Conservation (phyloP, 2,329 filamentous ascomycete species). For the Calcarisporium arbuscula region DNA sequence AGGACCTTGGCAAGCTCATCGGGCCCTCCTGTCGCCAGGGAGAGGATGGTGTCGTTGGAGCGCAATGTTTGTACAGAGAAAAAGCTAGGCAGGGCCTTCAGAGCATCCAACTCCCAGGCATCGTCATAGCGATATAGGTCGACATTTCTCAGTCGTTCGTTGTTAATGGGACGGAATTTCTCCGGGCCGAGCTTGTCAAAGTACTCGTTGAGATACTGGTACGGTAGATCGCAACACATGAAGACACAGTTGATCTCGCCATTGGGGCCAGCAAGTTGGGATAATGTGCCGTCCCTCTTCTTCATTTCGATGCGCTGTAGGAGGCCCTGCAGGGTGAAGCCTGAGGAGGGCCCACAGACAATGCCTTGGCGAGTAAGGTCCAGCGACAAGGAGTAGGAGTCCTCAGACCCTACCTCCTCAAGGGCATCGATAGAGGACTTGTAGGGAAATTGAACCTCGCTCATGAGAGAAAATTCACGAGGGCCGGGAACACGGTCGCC, state of each 20-base stretch:
- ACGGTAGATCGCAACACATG: slow-evolving; percentile 56
- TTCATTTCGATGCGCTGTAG: slow-evolving; percentile 41
- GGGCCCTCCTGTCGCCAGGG: no score
- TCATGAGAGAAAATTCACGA: slow-evolving; percentile 4
- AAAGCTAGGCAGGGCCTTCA: background rate
- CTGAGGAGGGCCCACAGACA: slow-evolving; percentile 56
- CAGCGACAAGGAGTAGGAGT: slow-evolving; percentile 48
- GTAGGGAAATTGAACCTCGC: background rate
- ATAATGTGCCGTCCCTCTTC: slow-evolving; percentile 38
- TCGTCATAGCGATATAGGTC: slow-evolving; percentile 36
- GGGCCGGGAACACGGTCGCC: slow-evolving; percentile 3
- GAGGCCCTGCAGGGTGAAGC: slow-evolving; percentile 48
- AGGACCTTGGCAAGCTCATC: no score
- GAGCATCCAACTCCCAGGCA: background rate
- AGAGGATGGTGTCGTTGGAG: slow-evolving; percentile 15
- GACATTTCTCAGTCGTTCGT: slow-evolving; percentile 40
- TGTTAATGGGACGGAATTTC: slow-evolving; percentile 41
- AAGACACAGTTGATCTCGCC: slow-evolving; percentile 50
- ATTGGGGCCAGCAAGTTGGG: slow-evolving; percentile 37
- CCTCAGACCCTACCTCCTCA: slow-evolving; percentile 47
- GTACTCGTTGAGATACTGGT: slow-evolving; percentile 55
- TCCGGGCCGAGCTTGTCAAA: slow-evolving; percentile 45
- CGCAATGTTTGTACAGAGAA: background rate
- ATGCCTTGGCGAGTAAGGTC: slow-evolving; percentile 50
- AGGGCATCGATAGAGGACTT: slow-evolving; percentile 39